Conservation (phyloP, 305 asterid species). For the Fraxinus dipetala region DNA sequence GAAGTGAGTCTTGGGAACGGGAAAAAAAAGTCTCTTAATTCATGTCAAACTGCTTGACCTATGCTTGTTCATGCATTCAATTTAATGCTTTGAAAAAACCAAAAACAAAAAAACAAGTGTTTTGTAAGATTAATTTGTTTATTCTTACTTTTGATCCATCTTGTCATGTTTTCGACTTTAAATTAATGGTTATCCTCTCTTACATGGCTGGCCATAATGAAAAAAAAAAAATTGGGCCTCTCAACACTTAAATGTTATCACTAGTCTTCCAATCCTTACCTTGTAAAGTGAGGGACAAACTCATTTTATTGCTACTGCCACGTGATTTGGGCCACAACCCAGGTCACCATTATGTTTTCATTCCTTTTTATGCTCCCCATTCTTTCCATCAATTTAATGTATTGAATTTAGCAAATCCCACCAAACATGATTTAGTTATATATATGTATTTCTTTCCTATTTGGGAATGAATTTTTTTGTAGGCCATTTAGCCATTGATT, state of each 20-base stretch:
- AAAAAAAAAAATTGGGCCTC: conserved; percentile 21
- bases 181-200: conserved; percentile 31
- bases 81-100: not conserved
- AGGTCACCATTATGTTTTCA: conserved; percentile 26
- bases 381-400: not conserved
- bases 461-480: conserved; percentile 25
- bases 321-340: conserved; percentile 35
- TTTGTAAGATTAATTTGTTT: not conserved
- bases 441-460: conserved; percentile 28
- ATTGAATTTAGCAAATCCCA: not conserved
- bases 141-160: conserved; percentile 46
- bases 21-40: not conserved
- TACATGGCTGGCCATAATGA: conserved; percentile 34
- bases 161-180: conserved; percentile 47
- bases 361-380: conserved; percentile 23
- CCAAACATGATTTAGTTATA: conserved; percentile 13
- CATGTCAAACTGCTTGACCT: not conserved
- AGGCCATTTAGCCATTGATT: conserved; percentile 12
- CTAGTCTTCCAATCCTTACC: conserved; percentile 44
- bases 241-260: conserved; percentile 29
- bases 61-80: not conserved
- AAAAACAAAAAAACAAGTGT: not conserved
- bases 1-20: not conserved
- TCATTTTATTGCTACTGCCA: conserved; percentile 39
- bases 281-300: conserved; percentile 57